Evolutionary conservation across 305 asterid genomes (phyloP).

Genomic region (Plantago rigida): DNA sequence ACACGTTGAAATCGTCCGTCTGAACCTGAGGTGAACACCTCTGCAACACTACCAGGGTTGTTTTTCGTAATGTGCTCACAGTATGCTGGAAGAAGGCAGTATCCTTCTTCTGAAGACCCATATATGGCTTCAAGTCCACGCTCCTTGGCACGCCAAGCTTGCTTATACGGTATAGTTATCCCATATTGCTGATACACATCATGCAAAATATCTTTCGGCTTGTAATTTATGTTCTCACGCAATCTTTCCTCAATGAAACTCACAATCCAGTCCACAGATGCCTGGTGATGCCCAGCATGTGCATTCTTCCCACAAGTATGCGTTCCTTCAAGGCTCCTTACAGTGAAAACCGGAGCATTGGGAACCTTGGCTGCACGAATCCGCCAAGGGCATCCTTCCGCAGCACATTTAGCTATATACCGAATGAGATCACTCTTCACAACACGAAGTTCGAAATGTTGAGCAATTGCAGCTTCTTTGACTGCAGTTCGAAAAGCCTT

Average conservation of each 20-base stretch:
- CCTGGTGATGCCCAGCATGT: conserved; percentile 67
- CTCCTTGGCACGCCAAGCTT: conserved; percentile 83
- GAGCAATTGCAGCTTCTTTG: conserved; percentile 74
- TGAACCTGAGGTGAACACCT: conserved; percentile 51
- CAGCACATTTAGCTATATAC: conserved; percentile 67
- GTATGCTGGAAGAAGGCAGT: conserved; percentile 54
- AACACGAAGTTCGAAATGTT: conserved; percentile 65
- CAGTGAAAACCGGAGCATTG: conserved; percentile 50
- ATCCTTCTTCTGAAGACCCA: conserved; percentile 81
- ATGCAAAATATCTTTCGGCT: conserved; percentile 64
- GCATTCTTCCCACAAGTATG: conserved; percentile 61
- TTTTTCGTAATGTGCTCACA: conserved; percentile 51
- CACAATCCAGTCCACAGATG: conserved; percentile 78
- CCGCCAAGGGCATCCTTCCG: conserved; percentile 75
- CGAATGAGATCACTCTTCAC: conserved; percentile 64
- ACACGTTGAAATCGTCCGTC: conserved; percentile 58
- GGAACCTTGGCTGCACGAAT: conserved; percentile 75
- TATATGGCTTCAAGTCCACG: conserved; percentile 70
- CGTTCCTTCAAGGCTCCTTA: conserved; percentile 53
- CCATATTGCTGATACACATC: conserved; percentile 58
- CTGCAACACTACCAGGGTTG: conserved; percentile 62
- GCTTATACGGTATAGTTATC: conserved; percentile 73
- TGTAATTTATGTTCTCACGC: conserved; percentile 60
- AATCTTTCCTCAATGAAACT: conserved; percentile 61
- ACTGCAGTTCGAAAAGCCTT: conserved; percentile 61